Percentiles rank a stretch among this genome's conserved stretches.
Evolutionary conservation across 495 filamentous ascomycete species (phyloP).

Genomic region (Neurospora sp.): DNA sequence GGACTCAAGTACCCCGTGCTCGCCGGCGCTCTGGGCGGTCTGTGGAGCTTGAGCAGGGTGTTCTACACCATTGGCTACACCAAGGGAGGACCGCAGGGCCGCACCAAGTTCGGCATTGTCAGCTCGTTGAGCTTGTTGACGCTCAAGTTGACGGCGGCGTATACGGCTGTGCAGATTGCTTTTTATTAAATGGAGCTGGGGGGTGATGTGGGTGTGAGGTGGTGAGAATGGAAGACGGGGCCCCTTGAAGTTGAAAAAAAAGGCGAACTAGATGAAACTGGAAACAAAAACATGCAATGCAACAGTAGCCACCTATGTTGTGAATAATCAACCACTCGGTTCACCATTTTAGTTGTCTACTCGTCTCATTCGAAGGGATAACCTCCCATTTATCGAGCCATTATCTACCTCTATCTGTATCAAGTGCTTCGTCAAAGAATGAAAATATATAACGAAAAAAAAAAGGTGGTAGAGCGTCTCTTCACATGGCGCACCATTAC

Average conservation of each 20-base stretch:
- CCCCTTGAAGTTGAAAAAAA: not conserved
- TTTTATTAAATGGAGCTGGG: conserved; percentile 7
- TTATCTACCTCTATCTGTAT: not conserved
- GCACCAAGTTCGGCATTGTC: conserved; percentile 14
- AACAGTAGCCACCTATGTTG: not conserved
- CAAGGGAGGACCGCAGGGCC: conserved; percentile 25
- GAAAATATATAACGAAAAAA: not conserved
- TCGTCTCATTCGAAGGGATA: not conserved
- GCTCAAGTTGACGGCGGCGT: conserved; percentile 26
- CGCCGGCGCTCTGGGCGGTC: conserved; percentile 40
- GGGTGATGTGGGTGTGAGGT: not conserved
- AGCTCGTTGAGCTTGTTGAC: conserved; percentile 11
- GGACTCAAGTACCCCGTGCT: conserved; percentile 47
- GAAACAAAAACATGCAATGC: not conserved
- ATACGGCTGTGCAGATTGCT: conserved; percentile 20
- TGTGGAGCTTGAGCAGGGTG: conserved; percentile 47
- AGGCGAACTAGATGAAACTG: not conserved
- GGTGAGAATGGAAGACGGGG: not conserved
- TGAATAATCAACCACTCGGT: not conserved
- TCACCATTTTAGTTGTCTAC: not conserved
- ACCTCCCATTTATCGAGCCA: not conserved
- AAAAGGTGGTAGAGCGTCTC: not conserved
- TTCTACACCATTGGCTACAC: conserved; percentile 55
- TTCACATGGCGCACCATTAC: not conserved
- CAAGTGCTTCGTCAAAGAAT: not conserved